Percentiles rank a stretch among this genome's conserved stretches.
Conservation (phyloP, 768 basidiomycete genomes). For the Roridomyces roridus region DNA sequence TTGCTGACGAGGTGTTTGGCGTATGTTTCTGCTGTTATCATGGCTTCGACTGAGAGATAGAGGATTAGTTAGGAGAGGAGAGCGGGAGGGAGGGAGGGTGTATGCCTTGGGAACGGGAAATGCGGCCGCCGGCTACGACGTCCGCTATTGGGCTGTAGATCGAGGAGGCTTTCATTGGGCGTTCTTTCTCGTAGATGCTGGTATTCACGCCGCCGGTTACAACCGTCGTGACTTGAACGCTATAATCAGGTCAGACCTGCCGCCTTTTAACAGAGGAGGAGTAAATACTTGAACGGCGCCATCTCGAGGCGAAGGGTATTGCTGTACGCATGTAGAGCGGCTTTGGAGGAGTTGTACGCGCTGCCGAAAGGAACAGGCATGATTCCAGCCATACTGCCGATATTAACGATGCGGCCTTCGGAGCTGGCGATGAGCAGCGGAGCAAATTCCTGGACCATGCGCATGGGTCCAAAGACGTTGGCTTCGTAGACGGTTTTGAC, state of each 20-base stretch:
- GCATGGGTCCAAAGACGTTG: too few relatives aligned
- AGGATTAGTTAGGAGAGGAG: neutral
- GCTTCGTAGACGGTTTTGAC: too few relatives aligned
- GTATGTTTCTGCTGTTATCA: slow-evolving; percentile 21
- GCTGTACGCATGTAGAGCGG: slow-evolving; percentile 36
- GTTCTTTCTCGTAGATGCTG: slow-evolving; percentile 4
- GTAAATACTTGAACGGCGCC: slow-evolving; percentile 40
- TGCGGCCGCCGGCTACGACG: slow-evolving; percentile 14
- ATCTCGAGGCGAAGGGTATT: slow-evolving; percentile 40
- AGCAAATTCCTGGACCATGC: too few relatives aligned
- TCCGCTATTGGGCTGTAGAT: slow-evolving; percentile 27
- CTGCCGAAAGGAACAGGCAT: slow-evolving; percentile 36
- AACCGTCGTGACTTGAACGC: slow-evolving; percentile 10
- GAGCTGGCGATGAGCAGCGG: neutral
- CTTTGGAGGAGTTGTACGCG: slow-evolving; percentile 38
- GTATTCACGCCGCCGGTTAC: slow-evolving; percentile 30
- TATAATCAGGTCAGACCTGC: too few relatives aligned
- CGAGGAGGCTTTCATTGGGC: slow-evolving; percentile 20
- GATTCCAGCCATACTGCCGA: slow-evolving; percentile 34
- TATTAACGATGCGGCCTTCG: slow-evolving; percentile 35
- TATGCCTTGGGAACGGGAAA: slow-evolving; percentile 20
- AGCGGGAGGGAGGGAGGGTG: too few relatives aligned
- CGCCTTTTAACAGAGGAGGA: too few relatives aligned
- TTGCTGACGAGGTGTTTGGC: slow-evolving; percentile 25
- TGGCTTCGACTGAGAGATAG: slow-evolving; percentile 6